Evolutionary conservation across 2,329 filamentous ascomycete species (phyloP), one percentile per base, ranked within the genome.

Genomic region (Beauveria scarabaeidicola): DNA sequence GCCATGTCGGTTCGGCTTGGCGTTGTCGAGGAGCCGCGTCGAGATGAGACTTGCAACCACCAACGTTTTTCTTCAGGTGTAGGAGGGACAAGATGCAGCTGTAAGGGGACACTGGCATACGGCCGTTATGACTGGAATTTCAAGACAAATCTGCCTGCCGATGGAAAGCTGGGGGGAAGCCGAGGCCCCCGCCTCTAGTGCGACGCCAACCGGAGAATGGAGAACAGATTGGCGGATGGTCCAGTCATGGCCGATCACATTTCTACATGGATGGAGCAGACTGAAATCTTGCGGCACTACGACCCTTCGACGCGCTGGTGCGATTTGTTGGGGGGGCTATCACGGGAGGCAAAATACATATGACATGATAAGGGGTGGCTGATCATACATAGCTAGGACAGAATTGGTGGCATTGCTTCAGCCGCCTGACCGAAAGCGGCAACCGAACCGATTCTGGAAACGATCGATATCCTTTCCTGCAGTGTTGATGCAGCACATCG

Each of bases 161-260:
- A 43, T 23, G 21, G 23, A 19, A 29, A 52, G 36, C 36, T 52
- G 38, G 40, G 32, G 51, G 27, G n/a, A 52, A 58, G 43, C 56
- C 54, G 44, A 58, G 38, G 56, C 38, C 36, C 53, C 54, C 54
- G 44, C 32, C 54, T n/a, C 21, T 50, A 50, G 54, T 57, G 54
- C 44, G 44, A 41, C 54, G 29, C 19, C 44, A 46, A 29, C 32
- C 44, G 54, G 53, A 40, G 5, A 9, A 40, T 25, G 44, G 25
- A 21, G 15, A 25, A 32, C 23, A 36, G 23, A 32, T 5, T n/a
- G 40, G 8, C 17, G 10, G 36, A 36, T 25, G 11, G 38, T 11
- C 43, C 15, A 32, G 32, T 36, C 13, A 48, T 38, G 41, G 53
- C 53, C 32, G 53, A 8, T 32, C 15, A 44, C 40, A 54, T 9